phyloP scores from a whole-genome alignment of 1,284 basidiomycete species.

The Nidula niveotomentosa region DNA sequence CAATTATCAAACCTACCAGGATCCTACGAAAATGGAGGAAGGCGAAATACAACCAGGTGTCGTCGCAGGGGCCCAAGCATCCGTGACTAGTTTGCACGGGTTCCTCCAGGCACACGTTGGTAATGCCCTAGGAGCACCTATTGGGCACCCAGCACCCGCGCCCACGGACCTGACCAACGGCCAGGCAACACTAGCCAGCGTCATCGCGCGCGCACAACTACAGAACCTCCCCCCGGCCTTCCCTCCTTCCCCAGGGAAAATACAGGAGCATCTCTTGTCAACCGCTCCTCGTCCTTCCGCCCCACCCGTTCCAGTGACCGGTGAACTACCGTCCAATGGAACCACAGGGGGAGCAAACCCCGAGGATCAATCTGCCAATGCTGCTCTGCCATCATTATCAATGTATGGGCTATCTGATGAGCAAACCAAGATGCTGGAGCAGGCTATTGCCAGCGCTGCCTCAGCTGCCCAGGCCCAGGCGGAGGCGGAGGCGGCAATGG shows the following conservation, averaged over 20 bases:
- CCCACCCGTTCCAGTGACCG: conserved; percentile 6
- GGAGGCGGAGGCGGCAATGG: conserved; percentile 69
- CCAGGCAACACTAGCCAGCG: conserved; percentile 64
- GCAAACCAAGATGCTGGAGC: conserved; percentile 63
- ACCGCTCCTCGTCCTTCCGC: background rate
- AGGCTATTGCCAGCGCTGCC: conserved; percentile 69
- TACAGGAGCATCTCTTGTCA: background rate
- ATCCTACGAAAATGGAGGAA: conserved; percentile 48
- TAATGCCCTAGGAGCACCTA: conserved; percentile 46
- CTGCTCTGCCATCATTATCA: conserved; percentile 39
- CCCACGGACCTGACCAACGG: conserved; percentile 44
- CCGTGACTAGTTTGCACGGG: conserved; percentile 55
- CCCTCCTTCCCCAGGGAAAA: background rate
- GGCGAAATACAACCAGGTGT: conserved; percentile 58
- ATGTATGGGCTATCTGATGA: conserved; percentile 70
- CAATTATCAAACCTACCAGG: conserved; percentile 19
- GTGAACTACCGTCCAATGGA: background rate
- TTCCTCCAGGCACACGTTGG: conserved; percentile 60
- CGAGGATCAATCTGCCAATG: conserved; percentile 13
- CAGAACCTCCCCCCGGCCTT: conserved; percentile 31
- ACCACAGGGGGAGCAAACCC: conserved; percentile 7
- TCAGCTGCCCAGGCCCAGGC: conserved; percentile 72
- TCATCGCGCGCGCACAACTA: conserved; percentile 63
- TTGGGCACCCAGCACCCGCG: conserved; percentile 27
- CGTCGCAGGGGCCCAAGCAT: conserved; percentile 49